Evolutionary conservation across 306 rosid species (phyloP).

Genomic region (Lablab purpureus): DNA sequence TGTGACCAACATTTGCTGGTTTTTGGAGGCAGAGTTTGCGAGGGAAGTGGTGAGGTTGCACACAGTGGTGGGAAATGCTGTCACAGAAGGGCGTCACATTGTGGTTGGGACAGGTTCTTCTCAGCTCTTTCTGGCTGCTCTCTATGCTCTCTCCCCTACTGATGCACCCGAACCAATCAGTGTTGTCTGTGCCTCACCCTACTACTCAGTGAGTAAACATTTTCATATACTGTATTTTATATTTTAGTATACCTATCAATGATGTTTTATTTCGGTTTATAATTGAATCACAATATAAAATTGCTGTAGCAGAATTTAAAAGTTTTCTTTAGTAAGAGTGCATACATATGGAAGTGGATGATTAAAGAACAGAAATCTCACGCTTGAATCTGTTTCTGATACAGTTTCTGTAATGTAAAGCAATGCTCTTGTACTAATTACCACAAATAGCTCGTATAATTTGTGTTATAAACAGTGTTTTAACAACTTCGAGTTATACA

Average conservation of each 20-base stretch:
- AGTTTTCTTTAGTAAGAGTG: neutral
- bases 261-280: neutral
- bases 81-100: slow-evolving; percentile 70
- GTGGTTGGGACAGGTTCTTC: slow-evolving; percentile 96
- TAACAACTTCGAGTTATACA: neutral
- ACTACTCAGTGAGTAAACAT: slow-evolving; percentile 62
- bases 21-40: slow-evolving; percentile 74
- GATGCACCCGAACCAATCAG: slow-evolving; percentile 64
- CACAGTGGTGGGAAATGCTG: slow-evolving; percentile 77
- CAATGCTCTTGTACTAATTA: neutral
- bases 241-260: neutral
- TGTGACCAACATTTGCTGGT: slow-evolving; percentile 77
- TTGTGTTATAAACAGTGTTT: neutral
- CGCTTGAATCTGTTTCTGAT: neutral
- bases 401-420: neutral
- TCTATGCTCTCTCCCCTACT: slow-evolving; percentile 73
- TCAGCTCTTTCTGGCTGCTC: slow-evolving; percentile 83
- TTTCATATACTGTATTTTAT: neutral
- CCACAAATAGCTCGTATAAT: neutral
- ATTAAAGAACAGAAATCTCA: neutral
- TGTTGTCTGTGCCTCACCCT: slow-evolving; percentile 82
- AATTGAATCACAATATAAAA: too few species aligned
- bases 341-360: neutral
- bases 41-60: slow-evolving; percentile 77
- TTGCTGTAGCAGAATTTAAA: neutral